Base-by-base conservation (phyloP, 768 basidiomycete species). In the Phaffia australis region DNA sequence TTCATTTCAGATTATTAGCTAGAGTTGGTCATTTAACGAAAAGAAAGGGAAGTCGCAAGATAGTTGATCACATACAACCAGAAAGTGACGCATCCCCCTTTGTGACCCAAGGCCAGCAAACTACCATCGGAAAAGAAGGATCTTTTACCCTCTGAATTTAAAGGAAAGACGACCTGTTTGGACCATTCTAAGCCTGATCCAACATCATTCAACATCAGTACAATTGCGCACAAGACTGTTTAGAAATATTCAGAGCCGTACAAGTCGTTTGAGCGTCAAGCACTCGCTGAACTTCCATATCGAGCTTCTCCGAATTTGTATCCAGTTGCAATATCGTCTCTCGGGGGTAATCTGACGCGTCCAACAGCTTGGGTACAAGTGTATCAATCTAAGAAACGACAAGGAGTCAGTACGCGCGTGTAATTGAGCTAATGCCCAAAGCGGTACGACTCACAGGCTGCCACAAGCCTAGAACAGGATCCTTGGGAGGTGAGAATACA, bases 91-190 rank as follows among this genome's bases (percentile, higher is more conserved):
- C 50, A 46, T 1, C 63, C 63, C 15, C 50, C 63, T 30, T 64
- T 64, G 35, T 64, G 63, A 8, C 63, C 63, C 27, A 56, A 46
- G 15, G 63, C 63, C 27, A 64, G 63, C 32, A 64, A 29, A 47
- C 63, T 64, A 8, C 23, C 8, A 16, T 60, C 46, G 7, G 35
- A 42, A 42, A 42, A 57, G 25, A 32, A 57, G 7, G 56, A 57
- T 32, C 46, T 49, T 23, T 27, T 56, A 54, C 47, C 51, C 55
- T 29, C 30, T 35, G 55, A 42, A 56, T 42, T 64, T 47, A 16
- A 35, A 52, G 25, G 42, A 16, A 7, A 51, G 52, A 23, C 57
- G 54, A 64, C 23, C n/a, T 47, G 54, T 16, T 54, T 35, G 15
- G 63, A 64, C 63, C 63, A 64, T 11, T 51, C 30, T 16, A 64